A percentile compares a stretch with the other conserved stretches of the same genome.
These are phyloP conservation scores for Exutisphaerella laricina DNA, from an alignment of 2,329 filamentous ascomycete species.

Conservation along the genomic window DNA sequence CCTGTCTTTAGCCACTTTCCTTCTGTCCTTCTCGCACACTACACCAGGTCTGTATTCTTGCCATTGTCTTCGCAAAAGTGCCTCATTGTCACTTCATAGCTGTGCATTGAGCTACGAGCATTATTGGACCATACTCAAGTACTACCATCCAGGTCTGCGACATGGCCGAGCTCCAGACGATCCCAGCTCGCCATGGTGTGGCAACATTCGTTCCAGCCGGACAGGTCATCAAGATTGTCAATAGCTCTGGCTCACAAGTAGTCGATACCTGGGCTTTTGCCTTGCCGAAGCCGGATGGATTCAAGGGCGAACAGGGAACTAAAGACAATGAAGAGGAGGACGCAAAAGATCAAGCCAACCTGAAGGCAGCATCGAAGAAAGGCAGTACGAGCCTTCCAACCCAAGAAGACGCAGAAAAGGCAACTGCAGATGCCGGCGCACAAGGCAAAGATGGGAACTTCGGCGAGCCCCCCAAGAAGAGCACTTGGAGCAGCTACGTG, in stretches of 20 bases:
- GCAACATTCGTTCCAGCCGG: conserved; percentile 48
- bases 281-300: conserved; percentile 39
- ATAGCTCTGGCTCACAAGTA: conserved; percentile 47
- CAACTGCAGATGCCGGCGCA: conserved; percentile 19
- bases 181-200: conserved; percentile 46
- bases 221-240: conserved; percentile 46
- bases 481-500: conserved; percentile 31
- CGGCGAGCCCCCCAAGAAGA: conserved; percentile 24
- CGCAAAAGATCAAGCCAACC: conserved; percentile 21
- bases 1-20: conserved; percentile 6
- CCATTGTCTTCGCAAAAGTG: neutral
- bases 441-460: conserved; percentile 17
- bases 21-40: neutral
- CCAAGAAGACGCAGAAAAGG: conserved; percentile 34
- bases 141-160: conserved; percentile 3
- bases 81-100: too few species aligned
- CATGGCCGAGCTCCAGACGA: conserved; percentile 36
- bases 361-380: conserved; percentile 21
- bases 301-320: conserved; percentile 17
- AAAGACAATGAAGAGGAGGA: conserved; percentile 20
- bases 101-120: neutral
- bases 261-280: conserved; percentile 48
- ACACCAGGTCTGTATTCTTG: neutral
- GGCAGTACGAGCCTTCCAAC: conserved; percentile 30
- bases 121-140: too few species aligned